Conservation (phyloP, 2,329 filamentous ascomycete species). For the Pyricularia pennisetigena region DNA sequence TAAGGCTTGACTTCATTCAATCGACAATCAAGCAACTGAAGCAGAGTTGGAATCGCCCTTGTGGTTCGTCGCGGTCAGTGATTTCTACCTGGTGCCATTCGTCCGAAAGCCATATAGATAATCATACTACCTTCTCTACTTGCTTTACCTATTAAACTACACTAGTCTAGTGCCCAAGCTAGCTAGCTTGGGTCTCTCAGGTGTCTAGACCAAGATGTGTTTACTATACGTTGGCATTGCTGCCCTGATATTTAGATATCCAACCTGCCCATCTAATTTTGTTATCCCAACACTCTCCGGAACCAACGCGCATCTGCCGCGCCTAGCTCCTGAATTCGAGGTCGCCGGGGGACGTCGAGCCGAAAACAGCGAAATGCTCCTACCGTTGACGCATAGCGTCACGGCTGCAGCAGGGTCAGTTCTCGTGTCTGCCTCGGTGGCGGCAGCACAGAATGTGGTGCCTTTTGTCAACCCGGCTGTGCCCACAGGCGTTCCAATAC, state of each 20-base stretch:
- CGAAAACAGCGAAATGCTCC: neutral
- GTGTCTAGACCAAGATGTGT: neutral
- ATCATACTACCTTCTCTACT: neutral
- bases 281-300: neutral
- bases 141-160: neutral
- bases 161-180: neutral
- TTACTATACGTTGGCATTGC: neutral
- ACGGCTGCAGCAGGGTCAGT: neutral
- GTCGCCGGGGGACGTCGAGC: neutral
- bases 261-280: neutral
- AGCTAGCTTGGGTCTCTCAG: neutral
- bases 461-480: conserved; percentile 19
- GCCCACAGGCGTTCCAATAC: conserved; percentile 15
- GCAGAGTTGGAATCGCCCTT: neutral
- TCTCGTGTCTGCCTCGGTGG: neutral
- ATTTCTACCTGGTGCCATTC: neutral
- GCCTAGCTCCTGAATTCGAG: neutral
- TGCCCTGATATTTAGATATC: neutral
- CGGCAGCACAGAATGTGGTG: conserved; percentile 9
- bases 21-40: neutral
- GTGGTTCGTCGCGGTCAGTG: neutral
- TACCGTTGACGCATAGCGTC: neutral
- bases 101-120: neutral
- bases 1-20: neutral
- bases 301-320: neutral